Percentiles rank a stretch among this genome's conserved stretches.
phyloP scores from a whole-genome alignment of 345 rosid species.

The Microcos paniculata region DNA sequence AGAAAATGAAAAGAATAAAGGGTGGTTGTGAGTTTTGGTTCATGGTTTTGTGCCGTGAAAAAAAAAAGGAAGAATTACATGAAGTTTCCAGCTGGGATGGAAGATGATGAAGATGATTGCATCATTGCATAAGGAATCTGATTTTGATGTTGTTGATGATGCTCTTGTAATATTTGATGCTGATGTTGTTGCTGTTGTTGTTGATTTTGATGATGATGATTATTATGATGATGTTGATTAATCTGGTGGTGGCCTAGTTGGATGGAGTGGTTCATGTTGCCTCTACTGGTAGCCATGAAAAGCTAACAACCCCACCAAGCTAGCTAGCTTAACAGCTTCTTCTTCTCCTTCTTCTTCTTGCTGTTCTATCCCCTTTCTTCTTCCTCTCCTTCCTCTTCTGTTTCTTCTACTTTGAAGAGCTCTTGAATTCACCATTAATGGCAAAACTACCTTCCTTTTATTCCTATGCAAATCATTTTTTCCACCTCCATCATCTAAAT shows the following conservation, averaged over 20 bases:
- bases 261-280: slow-evolving; percentile 29
- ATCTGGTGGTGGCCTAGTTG: slow-evolving; percentile 39
- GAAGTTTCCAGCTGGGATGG: slow-evolving; percentile 55
- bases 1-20: not conserved
- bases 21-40: not conserved
- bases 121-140: slow-evolving; percentile 54
- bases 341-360: not conserved
- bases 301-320: slow-evolving; percentile 10
- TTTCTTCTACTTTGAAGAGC: slow-evolving; percentile 16
- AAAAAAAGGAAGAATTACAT: slow-evolving; percentile 42
- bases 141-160: slow-evolving; percentile 43
- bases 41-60: not conserved
- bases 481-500: slow-evolving; percentile 18
- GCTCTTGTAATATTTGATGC: slow-evolving; percentile 25
- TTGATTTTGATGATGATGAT: slow-evolving; percentile 19
- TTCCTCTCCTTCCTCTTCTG: not conserved
- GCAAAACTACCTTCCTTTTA: slow-evolving; percentile 31
- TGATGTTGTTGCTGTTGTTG: slow-evolving; percentile 23
- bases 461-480: slow-evolving; percentile 34
- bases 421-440: slow-evolving; percentile 40
- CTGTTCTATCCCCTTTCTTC: not conserved
- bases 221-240: slow-evolving; percentile 24
- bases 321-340: not conserved
- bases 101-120: slow-evolving; percentile 48
- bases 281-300: slow-evolving; percentile 48